phyloP scores from a whole-genome alignment of 495 filamentous ascomycete species.

The Aspergillus steynii region DNA sequence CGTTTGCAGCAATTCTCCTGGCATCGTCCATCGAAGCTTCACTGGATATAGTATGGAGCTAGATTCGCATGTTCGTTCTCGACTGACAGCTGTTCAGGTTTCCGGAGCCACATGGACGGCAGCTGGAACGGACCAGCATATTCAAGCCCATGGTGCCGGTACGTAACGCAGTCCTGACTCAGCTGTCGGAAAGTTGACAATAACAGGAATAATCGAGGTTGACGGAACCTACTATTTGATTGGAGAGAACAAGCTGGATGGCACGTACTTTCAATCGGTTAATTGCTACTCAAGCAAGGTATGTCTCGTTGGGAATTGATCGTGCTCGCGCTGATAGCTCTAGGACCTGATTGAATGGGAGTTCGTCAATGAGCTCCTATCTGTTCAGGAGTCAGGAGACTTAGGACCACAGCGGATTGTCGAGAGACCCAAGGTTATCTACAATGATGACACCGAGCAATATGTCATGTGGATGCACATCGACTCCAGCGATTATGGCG shows the following conservation, averaged over 20 bases:
- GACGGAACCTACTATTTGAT: conserved; percentile 60
- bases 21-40: neutral
- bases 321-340: neutral
- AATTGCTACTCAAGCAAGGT: conserved; percentile 52
- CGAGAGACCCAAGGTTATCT: conserved; percentile 66
- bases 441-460: conserved; percentile 52
- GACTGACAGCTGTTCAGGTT: neutral
- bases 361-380: conserved; percentile 56
- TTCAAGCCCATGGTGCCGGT: conserved; percentile 56
- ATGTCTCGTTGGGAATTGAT: neutral
- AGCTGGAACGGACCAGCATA: conserved; percentile 34
- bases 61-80: neutral
- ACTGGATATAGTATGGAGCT: neutral
- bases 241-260: conserved; percentile 66
- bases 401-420: conserved; percentile 62
- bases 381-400: conserved; percentile 51
- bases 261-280: conserved; percentile 58
- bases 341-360: conserved; percentile 62
- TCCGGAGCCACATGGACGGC: conserved; percentile 23
- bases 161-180: neutral
- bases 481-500: conserved; percentile 60
- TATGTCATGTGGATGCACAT: conserved; percentile 69
- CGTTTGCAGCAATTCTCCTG: neutral
- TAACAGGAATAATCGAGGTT: conserved; percentile 50
- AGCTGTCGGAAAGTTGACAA: neutral